Conservation (phyloP, 2,329 filamentous ascomycete genomes). For the Exophiala aquamarina region DNA sequence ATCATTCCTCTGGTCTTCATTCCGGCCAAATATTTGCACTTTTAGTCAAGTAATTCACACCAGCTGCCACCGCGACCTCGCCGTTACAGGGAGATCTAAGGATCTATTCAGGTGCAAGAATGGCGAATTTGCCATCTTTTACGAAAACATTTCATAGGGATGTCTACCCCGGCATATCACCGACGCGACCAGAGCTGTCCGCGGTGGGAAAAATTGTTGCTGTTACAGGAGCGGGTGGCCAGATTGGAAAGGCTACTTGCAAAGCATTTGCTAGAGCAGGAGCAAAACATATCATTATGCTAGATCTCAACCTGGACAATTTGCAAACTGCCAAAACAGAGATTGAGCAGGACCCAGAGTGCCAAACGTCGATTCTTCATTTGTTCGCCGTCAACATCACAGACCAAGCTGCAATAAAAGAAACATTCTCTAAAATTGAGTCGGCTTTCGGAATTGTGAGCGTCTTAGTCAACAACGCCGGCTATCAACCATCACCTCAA, state of each 20-base stretch:
- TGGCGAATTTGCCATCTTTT: conserved; percentile 16
- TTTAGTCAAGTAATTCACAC: too few relatives aligned
- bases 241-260: conserved; percentile 55
- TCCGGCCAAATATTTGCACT: too few relatives aligned
- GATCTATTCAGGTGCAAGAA: neutral
- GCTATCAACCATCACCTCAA: neutral
- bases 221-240: conserved; percentile 57
- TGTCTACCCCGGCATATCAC: conserved; percentile 41
- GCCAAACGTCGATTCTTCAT: neutral
- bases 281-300: conserved; percentile 52
- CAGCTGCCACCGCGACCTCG: too few relatives aligned
- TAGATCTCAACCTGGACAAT: conserved; percentile 42
- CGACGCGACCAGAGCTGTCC: conserved; percentile 29
- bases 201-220: conserved; percentile 42
- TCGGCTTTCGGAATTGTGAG: conserved; percentile 2
- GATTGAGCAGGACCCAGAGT: conserved; percentile 1
- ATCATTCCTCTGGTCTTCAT: too few relatives aligned
- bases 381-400: neutral
- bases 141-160: conserved; percentile 37
- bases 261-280: conserved; percentile 57
- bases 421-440: conserved; percentile 2
- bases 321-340: neutral
- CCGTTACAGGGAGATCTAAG: neutral
- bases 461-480: conserved; percentile 10
- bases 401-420: neutral